Evolutionary conservation across 2,329 filamentous ascomycete species (phyloP).

Genomic region (Pseudophaeomoniella oleicola): DNA sequence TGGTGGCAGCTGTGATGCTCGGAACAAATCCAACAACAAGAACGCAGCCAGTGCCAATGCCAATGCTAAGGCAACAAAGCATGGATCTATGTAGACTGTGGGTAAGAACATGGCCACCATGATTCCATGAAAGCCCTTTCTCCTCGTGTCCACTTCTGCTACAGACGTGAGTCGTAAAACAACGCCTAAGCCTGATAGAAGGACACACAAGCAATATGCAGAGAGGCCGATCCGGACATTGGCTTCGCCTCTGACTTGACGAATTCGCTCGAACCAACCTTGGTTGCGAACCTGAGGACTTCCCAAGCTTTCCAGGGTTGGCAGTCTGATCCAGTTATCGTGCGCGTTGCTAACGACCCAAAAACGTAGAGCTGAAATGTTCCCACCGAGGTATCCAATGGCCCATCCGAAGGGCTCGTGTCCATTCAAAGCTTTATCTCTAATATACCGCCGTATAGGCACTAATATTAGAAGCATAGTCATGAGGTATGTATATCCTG

Average conservation of each 20-base stretch:
- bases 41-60: constrained; percentile 69
- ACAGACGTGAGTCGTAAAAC: constrained; percentile 61
- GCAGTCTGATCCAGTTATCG: constrained; percentile 62
- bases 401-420: constrained; percentile 88
- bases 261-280: constrained; percentile 22
- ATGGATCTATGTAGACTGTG: constrained; percentile 71
- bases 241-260: constrained; percentile 52
- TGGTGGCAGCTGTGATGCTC: constrained; percentile 82
- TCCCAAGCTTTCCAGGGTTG: constrained; percentile 46
- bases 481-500: constrained; percentile 58
- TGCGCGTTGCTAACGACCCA: constrained; percentile 55
- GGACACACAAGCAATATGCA: constrained; percentile 57
- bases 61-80: constrained; percentile 69
- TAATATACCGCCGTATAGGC: constrained; percentile 58
- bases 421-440: constrained; percentile 49
- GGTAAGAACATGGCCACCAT: constrained; percentile 95
- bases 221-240: constrained; percentile 68
- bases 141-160: constrained; percentile 85
- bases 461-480: constrained; percentile 53
- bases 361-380: constrained; percentile 56
- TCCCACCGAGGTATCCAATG: constrained; percentile 73
- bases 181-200: constrained; percentile 55
- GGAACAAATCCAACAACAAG: constrained; percentile 72
- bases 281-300: constrained; percentile 17
- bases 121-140: constrained; percentile 96